These are phyloP conservation scores for Zymoseptoria passerinii DNA, from an alignment of 2,329 filamentous ascomycete genomes.

Conservation along the genomic window DNA sequence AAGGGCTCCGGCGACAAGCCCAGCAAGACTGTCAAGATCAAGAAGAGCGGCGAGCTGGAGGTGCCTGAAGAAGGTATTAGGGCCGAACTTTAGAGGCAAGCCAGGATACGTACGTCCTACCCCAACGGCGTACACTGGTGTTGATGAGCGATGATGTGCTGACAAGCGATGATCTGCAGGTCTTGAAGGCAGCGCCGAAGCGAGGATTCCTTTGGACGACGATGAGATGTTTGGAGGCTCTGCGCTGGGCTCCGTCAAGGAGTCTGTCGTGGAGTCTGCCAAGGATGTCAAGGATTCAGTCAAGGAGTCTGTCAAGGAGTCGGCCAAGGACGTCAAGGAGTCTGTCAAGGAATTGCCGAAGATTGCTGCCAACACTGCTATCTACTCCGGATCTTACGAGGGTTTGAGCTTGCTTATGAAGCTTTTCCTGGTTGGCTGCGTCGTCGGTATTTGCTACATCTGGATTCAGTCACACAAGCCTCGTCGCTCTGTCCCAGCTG, in stretches of 20 bases:
- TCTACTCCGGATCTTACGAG: conserved; percentile 8
- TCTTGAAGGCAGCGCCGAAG: conserved; percentile 36
- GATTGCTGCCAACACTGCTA: conserved; percentile 1
- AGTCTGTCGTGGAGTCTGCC: background rate
- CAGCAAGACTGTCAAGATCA: conserved; percentile 61
- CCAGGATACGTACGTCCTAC: conserved; percentile 22
- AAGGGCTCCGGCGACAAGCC: conserved; percentile 64
- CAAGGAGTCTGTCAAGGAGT: conserved; percentile 1
- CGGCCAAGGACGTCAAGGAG: conserved; percentile 6
- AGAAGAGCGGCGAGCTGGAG: conserved; percentile 74
- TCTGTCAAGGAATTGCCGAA: conserved; percentile 8
- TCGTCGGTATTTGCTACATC: conserved; percentile 34
- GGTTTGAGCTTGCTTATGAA: conserved; percentile 39
- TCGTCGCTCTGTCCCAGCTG: conserved; percentile 11
- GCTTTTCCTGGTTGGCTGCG: conserved; percentile 36
- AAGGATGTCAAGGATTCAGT: background rate
- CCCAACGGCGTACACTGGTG: background rate
- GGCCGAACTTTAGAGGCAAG: conserved; percentile 63
- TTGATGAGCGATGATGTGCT: conserved; percentile 2
- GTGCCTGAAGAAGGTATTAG: conserved; percentile 89
- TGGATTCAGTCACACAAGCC: conserved; percentile 19
- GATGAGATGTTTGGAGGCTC: conserved; percentile 28
- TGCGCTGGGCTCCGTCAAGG: background rate
- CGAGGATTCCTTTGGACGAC: conserved; percentile 34
- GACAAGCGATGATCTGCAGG: conserved; percentile 30